Evolutionary conservation across 148 eudicot species (phyloP).

Genomic region (Tetragonia tetragonoides): DNA sequence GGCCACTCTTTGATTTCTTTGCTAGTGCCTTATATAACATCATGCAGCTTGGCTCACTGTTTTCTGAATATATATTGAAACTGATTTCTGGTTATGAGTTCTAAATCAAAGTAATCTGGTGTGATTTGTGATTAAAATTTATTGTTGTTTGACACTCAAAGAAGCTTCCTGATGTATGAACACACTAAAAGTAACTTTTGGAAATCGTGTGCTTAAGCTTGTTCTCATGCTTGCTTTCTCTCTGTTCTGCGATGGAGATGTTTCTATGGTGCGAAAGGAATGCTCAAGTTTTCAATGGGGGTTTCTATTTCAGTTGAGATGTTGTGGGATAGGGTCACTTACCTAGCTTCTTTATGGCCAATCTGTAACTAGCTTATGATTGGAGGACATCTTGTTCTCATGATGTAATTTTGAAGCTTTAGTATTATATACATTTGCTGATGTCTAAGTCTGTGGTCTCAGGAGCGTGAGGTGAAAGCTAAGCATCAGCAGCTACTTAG

Average conservation of each 20-base stretch:
- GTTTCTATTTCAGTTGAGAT: too few species aligned
- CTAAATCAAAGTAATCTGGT: background rate
- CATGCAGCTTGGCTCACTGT: background rate
- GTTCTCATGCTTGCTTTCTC: slow-evolving; percentile 1
- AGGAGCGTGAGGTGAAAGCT: slow-evolving; percentile 97
- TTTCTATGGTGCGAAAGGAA: too few species aligned
- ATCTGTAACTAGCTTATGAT: too few species aligned
- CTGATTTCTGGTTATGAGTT: background rate
- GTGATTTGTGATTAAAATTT: too few species aligned
- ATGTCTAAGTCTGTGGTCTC: slow-evolving; percentile 25
- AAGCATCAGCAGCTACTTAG: slow-evolving; percentile 97
- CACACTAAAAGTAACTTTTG: background rate
- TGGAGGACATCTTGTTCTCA: too few species aligned
- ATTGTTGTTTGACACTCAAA: too few species aligned
- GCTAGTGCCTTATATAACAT: background rate
- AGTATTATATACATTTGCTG: too few species aligned
- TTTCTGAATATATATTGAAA: background rate
- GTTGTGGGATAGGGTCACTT: too few species aligned
- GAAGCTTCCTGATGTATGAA: too few species aligned
- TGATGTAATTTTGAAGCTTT: too few species aligned
- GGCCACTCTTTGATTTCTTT: background rate
- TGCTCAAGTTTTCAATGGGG: too few species aligned
- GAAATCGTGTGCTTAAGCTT: background rate
- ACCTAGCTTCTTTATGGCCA: too few species aligned
- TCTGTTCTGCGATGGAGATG: background rate